Evolutionary conservation across 148 eudicot genomes (phyloP).

Genomic region (Selenicereus undatus): DNA sequence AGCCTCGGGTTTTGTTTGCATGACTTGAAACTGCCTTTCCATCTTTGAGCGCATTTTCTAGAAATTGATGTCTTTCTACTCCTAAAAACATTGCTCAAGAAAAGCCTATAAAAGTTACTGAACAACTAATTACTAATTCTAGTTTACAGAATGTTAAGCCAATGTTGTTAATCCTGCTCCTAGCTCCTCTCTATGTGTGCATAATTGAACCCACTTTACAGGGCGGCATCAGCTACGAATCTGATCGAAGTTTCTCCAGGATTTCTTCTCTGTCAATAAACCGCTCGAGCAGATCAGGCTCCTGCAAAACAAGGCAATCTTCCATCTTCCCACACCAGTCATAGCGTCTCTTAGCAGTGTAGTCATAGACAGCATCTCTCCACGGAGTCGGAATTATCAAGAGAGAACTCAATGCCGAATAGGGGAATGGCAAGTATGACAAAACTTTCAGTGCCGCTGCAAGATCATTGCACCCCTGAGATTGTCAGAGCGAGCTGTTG

Average conservation of each 20-base stretch:
- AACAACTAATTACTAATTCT: not conserved
- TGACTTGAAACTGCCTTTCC: no score
- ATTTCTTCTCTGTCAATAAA: slow-evolving; percentile 85
- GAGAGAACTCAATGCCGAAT: slow-evolving; percentile 64
- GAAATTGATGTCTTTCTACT: not conserved
- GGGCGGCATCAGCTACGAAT: slow-evolving; percentile 21
- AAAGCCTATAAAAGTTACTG: not conserved
- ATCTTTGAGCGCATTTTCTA: no score
- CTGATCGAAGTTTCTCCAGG: slow-evolving; percentile 33
- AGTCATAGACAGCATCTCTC: slow-evolving; percentile 83
- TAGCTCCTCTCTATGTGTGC: not conserved
- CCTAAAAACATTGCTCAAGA: not conserved
- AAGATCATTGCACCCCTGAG: slow-evolving; percentile 5
- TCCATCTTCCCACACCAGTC: slow-evolving; percentile 75
- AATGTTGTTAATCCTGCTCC: not conserved
- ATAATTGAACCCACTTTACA: not conserved
- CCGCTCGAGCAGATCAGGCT: slow-evolving; percentile 74
- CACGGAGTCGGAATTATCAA: slow-evolving; percentile 58
- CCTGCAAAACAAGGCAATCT: slow-evolving; percentile 73
- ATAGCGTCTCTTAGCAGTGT: slow-evolving; percentile 72
- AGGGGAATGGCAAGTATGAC: slow-evolving; percentile 88
- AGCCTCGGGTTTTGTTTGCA: no score
- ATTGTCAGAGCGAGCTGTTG: not conserved
- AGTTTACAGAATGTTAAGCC: not conserved
- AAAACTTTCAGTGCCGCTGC: slow-evolving; percentile 91